Conservation (phyloP, 768 basidiomycete genomes). For the Trametes elegans region DNA sequence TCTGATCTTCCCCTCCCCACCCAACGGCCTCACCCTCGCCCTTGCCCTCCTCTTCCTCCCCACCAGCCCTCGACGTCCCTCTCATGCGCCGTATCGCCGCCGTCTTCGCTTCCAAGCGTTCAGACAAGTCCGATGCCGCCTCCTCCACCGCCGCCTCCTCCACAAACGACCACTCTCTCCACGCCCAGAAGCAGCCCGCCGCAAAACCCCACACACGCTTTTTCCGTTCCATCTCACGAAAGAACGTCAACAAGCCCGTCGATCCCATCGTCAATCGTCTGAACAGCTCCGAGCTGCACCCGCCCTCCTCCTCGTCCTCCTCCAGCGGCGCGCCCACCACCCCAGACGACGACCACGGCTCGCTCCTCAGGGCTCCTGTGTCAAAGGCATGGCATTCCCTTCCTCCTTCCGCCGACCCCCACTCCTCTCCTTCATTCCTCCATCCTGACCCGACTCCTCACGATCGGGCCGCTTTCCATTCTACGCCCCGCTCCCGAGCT, state of each 20-base stretch:
- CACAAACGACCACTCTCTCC: constrained; percentile 5
- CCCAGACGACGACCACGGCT: constrained; percentile 46
- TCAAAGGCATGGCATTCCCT: constrained; percentile 18
- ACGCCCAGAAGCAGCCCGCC: constrained; percentile 4
- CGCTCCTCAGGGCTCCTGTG: constrained; percentile 7
- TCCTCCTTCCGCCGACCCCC: constrained; percentile 9
- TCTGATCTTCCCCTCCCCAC: constrained; percentile 13
- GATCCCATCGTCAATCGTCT: constrained; percentile 30
- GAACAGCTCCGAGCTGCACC: constrained; percentile 28
- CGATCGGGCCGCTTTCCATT: constrained; percentile 4
- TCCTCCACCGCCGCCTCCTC: constrained; percentile 23
- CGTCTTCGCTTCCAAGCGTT: constrained; percentile 45
- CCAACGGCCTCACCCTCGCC: neutral
- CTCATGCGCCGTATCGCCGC: constrained; percentile 42
- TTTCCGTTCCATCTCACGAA: constrained; percentile 27
- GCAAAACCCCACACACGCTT: constrained; percentile 22
- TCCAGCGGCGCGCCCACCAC: constrained; percentile 54
- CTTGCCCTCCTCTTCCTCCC: neutral
- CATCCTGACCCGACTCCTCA: constrained; percentile 7
- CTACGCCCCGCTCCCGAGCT: constrained; percentile 2
- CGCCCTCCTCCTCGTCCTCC: constrained; percentile 50
- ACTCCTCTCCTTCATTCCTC: constrained; percentile 12
- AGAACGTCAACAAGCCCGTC: constrained; percentile 31
- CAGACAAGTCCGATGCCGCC: constrained; percentile 38
- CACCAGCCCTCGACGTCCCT: neutral